A percentile compares a stretch with the other conserved stretches of the same genome.
Conservation (phyloP, 352 stramenopile species). For the Phytophthora chlamydospora region DNA sequence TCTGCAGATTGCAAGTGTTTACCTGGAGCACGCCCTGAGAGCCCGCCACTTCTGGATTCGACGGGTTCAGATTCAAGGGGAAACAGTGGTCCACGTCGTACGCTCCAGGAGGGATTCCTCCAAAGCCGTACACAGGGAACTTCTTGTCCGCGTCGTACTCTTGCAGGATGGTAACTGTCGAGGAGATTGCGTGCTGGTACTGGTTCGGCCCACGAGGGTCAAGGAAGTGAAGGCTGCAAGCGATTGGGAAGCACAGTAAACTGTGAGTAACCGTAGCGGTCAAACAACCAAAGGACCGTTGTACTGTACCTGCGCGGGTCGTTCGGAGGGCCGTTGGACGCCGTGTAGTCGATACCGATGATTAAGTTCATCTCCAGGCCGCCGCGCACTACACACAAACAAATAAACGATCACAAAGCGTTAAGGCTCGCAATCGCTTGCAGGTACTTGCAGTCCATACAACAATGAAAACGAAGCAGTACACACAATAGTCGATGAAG, state of each 20-base stretch:
- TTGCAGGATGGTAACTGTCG: conserved; percentile 71
- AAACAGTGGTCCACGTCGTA: conserved; percentile 92
- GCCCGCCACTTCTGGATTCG: conserved; percentile 73
- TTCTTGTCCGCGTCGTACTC: conserved; percentile 77
- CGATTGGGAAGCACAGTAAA: not conserved
- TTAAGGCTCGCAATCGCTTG: conserved; percentile 2
- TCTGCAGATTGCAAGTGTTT: not conserved
- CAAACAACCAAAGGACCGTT: not conserved
- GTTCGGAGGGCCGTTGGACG: conserved; percentile 62
- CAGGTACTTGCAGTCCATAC: no score
- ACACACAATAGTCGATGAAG: conserved; percentile 69
- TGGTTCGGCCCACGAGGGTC: conserved; percentile 69
- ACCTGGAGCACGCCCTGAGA: conserved; percentile 79
- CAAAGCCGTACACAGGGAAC: conserved; percentile 81
- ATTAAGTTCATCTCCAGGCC: conserved; percentile 91
- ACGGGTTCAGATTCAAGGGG: conserved; percentile 74
- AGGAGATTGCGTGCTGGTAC: conserved; percentile 76
- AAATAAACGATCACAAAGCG: conserved; percentile 9
- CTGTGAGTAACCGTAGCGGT: not conserved
- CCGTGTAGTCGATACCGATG: conserved; percentile 80
- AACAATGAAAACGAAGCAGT: not conserved
- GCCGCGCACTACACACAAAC: conserved; percentile 43
- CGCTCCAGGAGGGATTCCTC: conserved; percentile 75
- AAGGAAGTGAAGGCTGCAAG: conserved; percentile 69
- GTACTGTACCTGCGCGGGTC: conserved; percentile 45